These are phyloP conservation scores for Eutreptiella sp. DNA, from an alignment of 208 protist species.

Conservation along the genomic window DNA sequence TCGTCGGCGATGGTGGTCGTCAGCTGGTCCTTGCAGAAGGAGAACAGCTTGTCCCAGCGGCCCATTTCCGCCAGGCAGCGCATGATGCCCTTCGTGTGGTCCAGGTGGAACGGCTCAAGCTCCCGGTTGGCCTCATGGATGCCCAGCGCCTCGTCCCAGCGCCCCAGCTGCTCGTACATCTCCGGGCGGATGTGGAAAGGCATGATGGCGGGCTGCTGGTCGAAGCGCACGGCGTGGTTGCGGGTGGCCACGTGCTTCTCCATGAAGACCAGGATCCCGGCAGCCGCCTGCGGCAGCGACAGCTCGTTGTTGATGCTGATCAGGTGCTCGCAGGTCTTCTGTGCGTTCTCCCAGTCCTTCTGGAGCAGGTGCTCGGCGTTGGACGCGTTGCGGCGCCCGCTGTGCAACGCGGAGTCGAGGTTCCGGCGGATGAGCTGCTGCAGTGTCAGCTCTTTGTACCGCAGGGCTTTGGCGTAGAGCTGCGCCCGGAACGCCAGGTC, in stretches of 20 bases:
- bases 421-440: slow-evolving; percentile 64
- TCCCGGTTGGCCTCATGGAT: slow-evolving; percentile 58
- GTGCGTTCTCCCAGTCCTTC: slow-evolving; percentile 54
- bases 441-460: slow-evolving; percentile 87
- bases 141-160: slow-evolving; percentile 92
- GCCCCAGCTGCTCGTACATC: slow-evolving; percentile 91
- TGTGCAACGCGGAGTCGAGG: slow-evolving; percentile 56
- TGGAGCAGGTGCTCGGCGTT: slow-evolving; percentile 47
- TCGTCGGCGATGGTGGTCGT: slow-evolving; percentile 46
- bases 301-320: slow-evolving; percentile 98
- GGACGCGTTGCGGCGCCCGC: too few relatives aligned
- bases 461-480: slow-evolving; percentile 82
- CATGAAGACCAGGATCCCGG: slow-evolving; percentile 91
- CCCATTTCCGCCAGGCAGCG: slow-evolving; percentile 92
- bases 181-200: slow-evolving; percentile 72
- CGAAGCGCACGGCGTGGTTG: slow-evolving; percentile 32
- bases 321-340: slow-evolving; percentile 71
- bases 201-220: slow-evolving; percentile 52
- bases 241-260: slow-evolving; percentile 73
- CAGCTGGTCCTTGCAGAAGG: slow-evolving; percentile 65
- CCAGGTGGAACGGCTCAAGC: slow-evolving; percentile 68
- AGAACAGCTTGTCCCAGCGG: slow-evolving; percentile 76
- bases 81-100: slow-evolving; percentile 87
- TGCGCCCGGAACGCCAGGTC: slow-evolving; percentile 84
- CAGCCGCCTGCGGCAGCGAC: slow-evolving; percentile 93